These are phyloP conservation scores for Solanum okadae DNA, from an alignment of 257 asterid species.

Conservation along the genomic window DNA sequence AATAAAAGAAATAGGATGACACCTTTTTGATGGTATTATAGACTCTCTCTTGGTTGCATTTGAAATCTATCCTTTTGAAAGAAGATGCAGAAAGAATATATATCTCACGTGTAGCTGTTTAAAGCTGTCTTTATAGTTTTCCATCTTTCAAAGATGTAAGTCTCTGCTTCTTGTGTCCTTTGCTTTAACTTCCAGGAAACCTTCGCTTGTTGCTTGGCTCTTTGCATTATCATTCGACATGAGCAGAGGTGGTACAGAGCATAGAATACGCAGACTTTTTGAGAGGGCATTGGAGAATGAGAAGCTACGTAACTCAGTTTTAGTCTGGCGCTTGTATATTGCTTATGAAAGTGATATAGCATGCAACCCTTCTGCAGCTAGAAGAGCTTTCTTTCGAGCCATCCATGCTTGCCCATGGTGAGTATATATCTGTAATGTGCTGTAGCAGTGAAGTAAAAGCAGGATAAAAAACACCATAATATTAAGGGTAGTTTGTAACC, in stretches of 20 bases:
- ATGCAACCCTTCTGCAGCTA: conserved; percentile 55
- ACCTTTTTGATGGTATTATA: background rate
- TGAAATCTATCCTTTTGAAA: background rate
- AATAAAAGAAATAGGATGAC: background rate
- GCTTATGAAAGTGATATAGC: conserved; percentile 55
- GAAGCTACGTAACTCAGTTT: conserved; percentile 52
- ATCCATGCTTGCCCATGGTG: conserved; percentile 98
- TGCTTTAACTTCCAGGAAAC: conserved; percentile 46
- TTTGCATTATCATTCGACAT: conserved; percentile 73
- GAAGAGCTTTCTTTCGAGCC: conserved; percentile 85
- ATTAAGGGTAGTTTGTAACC: background rate
- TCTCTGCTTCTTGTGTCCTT: background rate
- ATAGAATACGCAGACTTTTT: conserved; percentile 75
- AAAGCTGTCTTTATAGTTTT: background rate
- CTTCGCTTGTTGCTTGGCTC: conserved; percentile 64
- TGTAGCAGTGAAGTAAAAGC: background rate
- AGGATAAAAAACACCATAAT: background rate
- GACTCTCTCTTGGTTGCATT: background rate
- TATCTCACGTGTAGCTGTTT: background rate
- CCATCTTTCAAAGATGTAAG: background rate
- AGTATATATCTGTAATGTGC: background rate
- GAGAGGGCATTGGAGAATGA: conserved; percentile 76
- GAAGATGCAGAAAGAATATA: background rate
- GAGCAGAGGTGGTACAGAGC: conserved; percentile 48
- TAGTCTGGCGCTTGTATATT: conserved; percentile 80